Conservation (phyloP, 805 yeast genomes). For the Metschnikowia koreensis region DNA sequence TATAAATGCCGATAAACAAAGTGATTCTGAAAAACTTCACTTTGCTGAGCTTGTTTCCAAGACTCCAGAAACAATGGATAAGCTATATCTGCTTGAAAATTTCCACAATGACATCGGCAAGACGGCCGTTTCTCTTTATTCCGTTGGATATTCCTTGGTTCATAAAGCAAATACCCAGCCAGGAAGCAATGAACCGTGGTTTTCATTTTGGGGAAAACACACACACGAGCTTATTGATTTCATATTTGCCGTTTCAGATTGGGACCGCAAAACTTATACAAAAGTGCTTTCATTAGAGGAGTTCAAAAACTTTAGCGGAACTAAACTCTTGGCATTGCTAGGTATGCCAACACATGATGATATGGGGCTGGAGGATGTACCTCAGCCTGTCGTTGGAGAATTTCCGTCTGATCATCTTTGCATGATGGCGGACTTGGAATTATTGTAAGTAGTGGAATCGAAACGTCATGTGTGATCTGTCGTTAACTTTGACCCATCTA, state of each 20-base stretch:
- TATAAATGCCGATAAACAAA: background rate
- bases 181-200: conserved; percentile 6
- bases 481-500: no score
- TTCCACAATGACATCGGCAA: background rate
- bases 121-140: conserved; percentile 2
- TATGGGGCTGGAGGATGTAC: background rate
- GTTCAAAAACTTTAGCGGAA: background rate
- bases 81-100: background rate
- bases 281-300: background rate
- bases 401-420: conserved; percentile 9
- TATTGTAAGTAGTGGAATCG: conserved; percentile 4
- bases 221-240: conserved; percentile 3
- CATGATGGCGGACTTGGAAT: conserved; percentile 10
- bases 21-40: background rate
- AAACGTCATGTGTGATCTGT: no score
- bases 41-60: background rate
- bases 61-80: background rate
- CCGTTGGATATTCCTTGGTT: conserved; percentile 3
- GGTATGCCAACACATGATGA: conserved; percentile 3
- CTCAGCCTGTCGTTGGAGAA: conserved; percentile 4
- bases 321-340: conserved; percentile 3
- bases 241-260: conserved; percentile 3
- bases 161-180: conserved; percentile 1
- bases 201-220: conserved; percentile 3
- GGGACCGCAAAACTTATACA: background rate